Evolutionary conservation across 1,139 yeast genomes (phyloP), one percentile per base, ranked within the genome.

Genomic region (Saccharomyces hybrid): DNA sequence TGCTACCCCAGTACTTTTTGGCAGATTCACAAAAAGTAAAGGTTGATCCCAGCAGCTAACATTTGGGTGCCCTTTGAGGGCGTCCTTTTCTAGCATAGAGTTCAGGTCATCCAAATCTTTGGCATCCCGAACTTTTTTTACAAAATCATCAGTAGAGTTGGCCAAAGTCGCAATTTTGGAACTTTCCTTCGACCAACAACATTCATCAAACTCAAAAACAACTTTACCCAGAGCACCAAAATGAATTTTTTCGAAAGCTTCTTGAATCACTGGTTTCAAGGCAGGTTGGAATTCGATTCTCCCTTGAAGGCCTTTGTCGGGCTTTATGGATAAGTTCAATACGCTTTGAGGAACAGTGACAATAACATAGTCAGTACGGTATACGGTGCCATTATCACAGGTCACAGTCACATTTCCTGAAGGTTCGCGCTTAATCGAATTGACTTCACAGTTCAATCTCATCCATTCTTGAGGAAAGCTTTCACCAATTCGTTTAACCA

Each of bases 211-310:
- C 66, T 86, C 95, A 60, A 89, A 77, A 0, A 86, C 73, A 5
- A 87, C 84, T 69, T 89, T 89, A 0, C 96, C 96, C 52, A 89
- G 71, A 0, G 87, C 80, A 0, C 89, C 91, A 68, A 82, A 84
- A 61, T 83, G 84, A 57, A 85, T 75, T 3, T 71, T 73, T 0
- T 71, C 60, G 8, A 87, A 68, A 0, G 88, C 75, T 0, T 71
- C 71, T 1, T 61, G 59, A 16, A 88, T 72, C 0, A 64, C 59
- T 1, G 49, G 9, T 0, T 93, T 90, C 26, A 88, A 71, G 2
- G 73, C 68, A 0, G 95, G 93, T 1, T 62, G 64, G 80, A 91
- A 88, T 49, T 70, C 69, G 46, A 88, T 79, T 42, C 64, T 64
- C 4, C 69, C 69, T 21, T 46, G 52, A n/a, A 51, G n/a, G 16